Base-by-base conservation (phyloP, 805 yeast genomes). In the Saccharomycopsis fermentans region DNA sequence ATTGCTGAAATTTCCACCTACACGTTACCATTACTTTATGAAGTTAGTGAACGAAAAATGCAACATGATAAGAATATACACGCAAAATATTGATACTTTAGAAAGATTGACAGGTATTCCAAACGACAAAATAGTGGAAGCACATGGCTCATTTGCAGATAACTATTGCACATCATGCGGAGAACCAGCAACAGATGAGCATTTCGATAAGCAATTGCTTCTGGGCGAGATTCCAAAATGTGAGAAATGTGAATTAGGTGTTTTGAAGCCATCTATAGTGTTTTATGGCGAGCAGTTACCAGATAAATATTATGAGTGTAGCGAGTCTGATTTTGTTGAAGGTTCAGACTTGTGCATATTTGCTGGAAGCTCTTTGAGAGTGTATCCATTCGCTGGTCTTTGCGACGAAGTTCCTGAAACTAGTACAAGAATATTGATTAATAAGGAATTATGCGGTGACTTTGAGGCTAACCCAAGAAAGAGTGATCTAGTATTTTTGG, bases 201-300 rank as follows among this genome's bases (percentile, higher is more conserved):
- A 62, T 32, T 59, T 62, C 17, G 26, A 52, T 11, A 59, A 55
- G 21, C 59, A 59, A 17, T 67, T 69, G 68, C 60, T 65, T 34
- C 65, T 68, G n/a, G 68, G 64, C 1, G 72, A 72, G 1, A 75
- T 81, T 21, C 84, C 85, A 0, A 69, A 67, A 9, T 92, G 97
- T 71, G 63, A 66, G 16, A 66, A 73, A 17, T 92, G 98, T 66
- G 55, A 73, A 3, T 9, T 43, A 21, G 96, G 96, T 0, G 77
- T 82, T 34, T 88, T 94, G 29, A 92, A 92, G 67, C 99, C 98
- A 0, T 92, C 88, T 66, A 94, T 92, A 64, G 96, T 90, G 1
- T 92, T 92, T 66, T 94, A 90, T 72, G 98, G 98, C 3, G 99
- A 92, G 69, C 79, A 84, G 1, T 74, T 92, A 29, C 98, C 98